Percentiles rank a stretch among this genome's conserved stretches.
Conservation (phyloP, 1,139 yeast species). For the Taphrina communis region DNA sequence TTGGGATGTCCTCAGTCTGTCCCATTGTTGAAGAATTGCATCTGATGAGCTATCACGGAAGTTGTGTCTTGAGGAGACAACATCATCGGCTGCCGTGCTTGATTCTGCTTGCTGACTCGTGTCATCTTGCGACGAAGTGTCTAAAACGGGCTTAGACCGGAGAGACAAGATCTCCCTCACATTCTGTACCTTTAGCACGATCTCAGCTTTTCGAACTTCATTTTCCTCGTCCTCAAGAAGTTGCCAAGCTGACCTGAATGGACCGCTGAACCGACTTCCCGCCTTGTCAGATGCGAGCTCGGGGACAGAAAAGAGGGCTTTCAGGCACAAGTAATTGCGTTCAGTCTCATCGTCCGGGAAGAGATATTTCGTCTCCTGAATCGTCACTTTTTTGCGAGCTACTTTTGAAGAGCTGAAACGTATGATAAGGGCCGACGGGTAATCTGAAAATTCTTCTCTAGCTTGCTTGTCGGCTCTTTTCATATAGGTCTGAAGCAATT, state of each 20-base stretch:
- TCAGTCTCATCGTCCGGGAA: slow-evolving; percentile 33
- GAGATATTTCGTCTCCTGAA: slow-evolving; percentile 8
- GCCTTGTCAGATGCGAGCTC: slow-evolving; percentile 34
- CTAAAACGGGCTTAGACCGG: background rate
- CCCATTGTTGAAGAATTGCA: slow-evolving; percentile 11
- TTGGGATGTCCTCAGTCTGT: slow-evolving; percentile 14
- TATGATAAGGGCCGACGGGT: background rate
- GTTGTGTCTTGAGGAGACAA: background rate
- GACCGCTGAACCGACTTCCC: slow-evolving; percentile 30
- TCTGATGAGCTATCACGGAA: slow-evolving; percentile 3
- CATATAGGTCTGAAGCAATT: slow-evolving; percentile 24
- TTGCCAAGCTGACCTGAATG: slow-evolving; percentile 29
- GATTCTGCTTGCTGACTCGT: background rate
- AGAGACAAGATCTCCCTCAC: slow-evolving; percentile 11
- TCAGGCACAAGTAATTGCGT: slow-evolving; percentile 23
- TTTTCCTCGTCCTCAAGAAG: slow-evolving; percentile 30
- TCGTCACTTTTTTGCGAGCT: slow-evolving; percentile 12
- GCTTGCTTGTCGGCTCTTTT: slow-evolving; percentile 36
- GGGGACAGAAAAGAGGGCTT: slow-evolving; percentile 33
- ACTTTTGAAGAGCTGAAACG: slow-evolving; percentile 36
- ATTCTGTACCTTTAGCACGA: slow-evolving; percentile 26
- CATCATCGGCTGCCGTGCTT: background rate
- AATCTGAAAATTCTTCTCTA: slow-evolving; percentile 5
- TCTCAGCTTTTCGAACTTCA: slow-evolving; percentile 4
- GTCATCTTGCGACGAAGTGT: background rate